A percentile compares a stretch with the other conserved stretches of the same genome.
Evolutionary conservation across 1,139 yeast species (phyloP).

Genomic region (Kodamaea arcana): DNA sequence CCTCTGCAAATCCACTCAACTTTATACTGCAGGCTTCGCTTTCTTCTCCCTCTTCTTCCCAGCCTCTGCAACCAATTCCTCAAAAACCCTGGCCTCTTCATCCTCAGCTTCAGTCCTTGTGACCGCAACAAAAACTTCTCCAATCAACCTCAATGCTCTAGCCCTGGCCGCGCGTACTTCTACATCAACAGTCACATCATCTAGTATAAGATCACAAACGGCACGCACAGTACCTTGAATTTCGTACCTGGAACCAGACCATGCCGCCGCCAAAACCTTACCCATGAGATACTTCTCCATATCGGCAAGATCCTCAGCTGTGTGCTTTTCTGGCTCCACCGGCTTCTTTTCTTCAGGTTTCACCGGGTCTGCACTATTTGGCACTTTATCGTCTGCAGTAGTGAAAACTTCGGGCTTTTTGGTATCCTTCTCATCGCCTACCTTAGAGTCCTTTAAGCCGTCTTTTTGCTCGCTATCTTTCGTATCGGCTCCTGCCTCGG

Average conservation of each 20-base stretch:
- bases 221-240: conserved; percentile 83
- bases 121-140: conserved; percentile 63
- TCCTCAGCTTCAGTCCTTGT: conserved; percentile 80
- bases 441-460: conserved; percentile 6
- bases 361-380: neutral
- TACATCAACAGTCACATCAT: conserved; percentile 54
- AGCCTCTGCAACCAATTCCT: conserved; percentile 88
- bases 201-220: conserved; percentile 78
- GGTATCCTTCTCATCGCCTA: conserved; percentile 1
- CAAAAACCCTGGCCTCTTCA: conserved; percentile 88
- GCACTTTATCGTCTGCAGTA: conserved; percentile 9
- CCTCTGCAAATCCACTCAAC: too few species aligned
- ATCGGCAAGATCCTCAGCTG: conserved; percentile 78
- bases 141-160: conserved; percentile 68
- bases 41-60: conserved; percentile 70
- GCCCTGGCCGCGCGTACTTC: conserved; percentile 70
- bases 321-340: conserved; percentile 49
- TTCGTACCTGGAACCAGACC: conserved; percentile 92
- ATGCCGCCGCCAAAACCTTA: conserved; percentile 89
- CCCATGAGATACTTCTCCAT: conserved; percentile 86
- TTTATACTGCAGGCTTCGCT: too few species aligned
- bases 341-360: conserved; percentile 10
- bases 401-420: neutral
- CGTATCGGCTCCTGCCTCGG: conserved; percentile 6
- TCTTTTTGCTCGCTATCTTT: conserved; percentile 8